Base-by-base conservation (phyloP, 2,329 filamentous ascomycete genomes). In the Oidium heveae region DNA sequence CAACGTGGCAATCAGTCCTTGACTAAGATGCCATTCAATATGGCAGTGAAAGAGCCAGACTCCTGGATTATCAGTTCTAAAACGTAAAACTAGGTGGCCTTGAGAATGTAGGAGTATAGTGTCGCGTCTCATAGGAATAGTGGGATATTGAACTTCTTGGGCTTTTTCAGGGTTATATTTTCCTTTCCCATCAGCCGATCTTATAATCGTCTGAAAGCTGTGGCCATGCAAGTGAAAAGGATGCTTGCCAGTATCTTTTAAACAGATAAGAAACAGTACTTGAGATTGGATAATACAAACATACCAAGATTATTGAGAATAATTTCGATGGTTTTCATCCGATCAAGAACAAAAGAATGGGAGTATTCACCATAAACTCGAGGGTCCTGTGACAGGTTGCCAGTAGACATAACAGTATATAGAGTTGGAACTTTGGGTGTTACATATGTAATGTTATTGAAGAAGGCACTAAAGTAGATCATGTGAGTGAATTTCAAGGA, bases 41-140 rank as follows among this genome's bases (percentile, higher is more conserved):
- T 89, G 84, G 66, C 84, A 88, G 67, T 87, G 84, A 68, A 87
- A 84, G 4, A 83, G 66, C 79, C 79, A 84, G 22, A 83, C 70
- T 61, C 79, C 80, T 12, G 81, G 77, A 59, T 84, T 84, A 62
- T 84, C 72, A 1, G 80, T 77, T 56, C 70, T 69, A 68, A 82
- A 82, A n/a, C 79, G 71, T 22, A 89, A 63, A 12, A 86, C 76
- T 24, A 82, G 73, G 64, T 83, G 78, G 0, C 84, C 82, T 34
- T 76, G 71, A 0, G 80, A 79, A 20, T 72, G 43, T 15, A 86
- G 66, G 1, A 82, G 74, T 0, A 83, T 66, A 0, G 80, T 84
- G 58, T 89, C 84, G 8, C 84, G 70, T 7, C 81, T 70, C 69
- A 84, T 75, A 0, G 82, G 82, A 2, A 70, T 69, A 8, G 67